Base-by-base conservation (phyloP, 2,329 filamentous ascomycete genomes). In the Lachnellula subtilissima region DNA sequence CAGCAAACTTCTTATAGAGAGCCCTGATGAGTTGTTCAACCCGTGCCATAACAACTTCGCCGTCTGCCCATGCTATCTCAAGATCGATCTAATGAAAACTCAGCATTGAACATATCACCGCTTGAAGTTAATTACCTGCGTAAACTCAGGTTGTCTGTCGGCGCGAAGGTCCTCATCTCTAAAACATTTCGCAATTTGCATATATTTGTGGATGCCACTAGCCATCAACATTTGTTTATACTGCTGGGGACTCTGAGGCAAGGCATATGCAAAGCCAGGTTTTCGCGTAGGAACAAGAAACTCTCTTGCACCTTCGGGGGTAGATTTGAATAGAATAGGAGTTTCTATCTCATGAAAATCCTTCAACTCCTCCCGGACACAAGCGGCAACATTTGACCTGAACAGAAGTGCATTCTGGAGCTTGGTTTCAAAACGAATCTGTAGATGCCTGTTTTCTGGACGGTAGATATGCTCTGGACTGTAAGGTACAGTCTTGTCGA, bases 211-310 rank as follows among this genome's bases (percentile, higher is more conserved):
- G 11, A 97, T 81, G 0, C 93, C 93, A 58, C 89, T 88, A 0
- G 91, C 89, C 91, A 99, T 97, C 43, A 99, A 80, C 2, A 97
- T 89, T 74, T 99, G 94, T 74, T 99, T 99, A 70, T 97, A 99
- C 71, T 99, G 94, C 71, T 99, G 94, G 0, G 94, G 94, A 62
- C 93, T 97, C 71, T 99, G 95, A 0, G 92, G 92, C 19, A 99
- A 76, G 8, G 94, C 94, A 71, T 97, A 99, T 3, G 90, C 91
- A 58, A 85, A 76, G 0, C 90, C 91, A 1, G 78, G 79, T 37
- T 80, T 82, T 28, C 94, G 80, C 0, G 92, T 96, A 0, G 94
- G 94, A 4, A 99, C 93, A 5, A 99, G 72, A 60, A 99, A 99
- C 70, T 99, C 94, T 49, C 93, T 81, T 1, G 94, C 95, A 0